Evolutionary conservation across 2,329 filamentous ascomycete genomes (phyloP), one percentile per base, ranked within the genome.

Genomic region (Cryoendolithus antarcticus): DNA sequence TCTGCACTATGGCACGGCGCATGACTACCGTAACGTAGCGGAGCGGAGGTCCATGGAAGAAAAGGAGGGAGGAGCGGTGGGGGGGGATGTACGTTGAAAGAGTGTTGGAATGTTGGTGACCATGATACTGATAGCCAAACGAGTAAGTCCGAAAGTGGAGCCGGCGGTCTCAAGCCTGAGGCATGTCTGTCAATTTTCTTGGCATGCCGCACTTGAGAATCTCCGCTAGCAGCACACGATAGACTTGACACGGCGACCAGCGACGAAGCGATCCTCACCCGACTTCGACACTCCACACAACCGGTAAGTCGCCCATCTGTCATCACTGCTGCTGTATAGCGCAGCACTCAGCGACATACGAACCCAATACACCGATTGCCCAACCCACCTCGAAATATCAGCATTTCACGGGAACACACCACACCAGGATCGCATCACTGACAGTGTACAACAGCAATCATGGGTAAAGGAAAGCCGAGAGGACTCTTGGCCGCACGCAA

Each of bases 401-500:
- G n/a, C n/a, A n/a, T n/a, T n/a, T n/a, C n/a, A n/a, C n/a, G n/a
- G n/a, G n/a, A 21, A 21, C 19, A 21, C 19, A 21, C 19, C 19
- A 21, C 19, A 21, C 6, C 19, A 30, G 34, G 30, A 40, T 34
- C 11, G n/a, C 30, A 36, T 36, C 30, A 40, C 38, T 40, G 32
- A 40, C 39, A 34, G 27, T 31, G 31, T 32, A 28, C 19, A 9
- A 49, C 61, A 84, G 82, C 75, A 77, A 91, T 75, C 70, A 93
- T 94, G 84, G 82, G 84, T 79, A 86, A 88, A 80, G 88, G 89
- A 75, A 89, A 96, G 79, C 89, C 89, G 68, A 85, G 89, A 82
- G 91, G 91, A 76, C 82, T 98, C 66, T 96, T 96, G 80, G 89
- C 91, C 68, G 91, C 91, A 66, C 85, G 91, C 72, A 98, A 98